These are phyloP conservation scores for Puccinia brachypodii DNA, from an alignment of 1,284 basidiomycete genomes.

Conservation along the genomic window DNA sequence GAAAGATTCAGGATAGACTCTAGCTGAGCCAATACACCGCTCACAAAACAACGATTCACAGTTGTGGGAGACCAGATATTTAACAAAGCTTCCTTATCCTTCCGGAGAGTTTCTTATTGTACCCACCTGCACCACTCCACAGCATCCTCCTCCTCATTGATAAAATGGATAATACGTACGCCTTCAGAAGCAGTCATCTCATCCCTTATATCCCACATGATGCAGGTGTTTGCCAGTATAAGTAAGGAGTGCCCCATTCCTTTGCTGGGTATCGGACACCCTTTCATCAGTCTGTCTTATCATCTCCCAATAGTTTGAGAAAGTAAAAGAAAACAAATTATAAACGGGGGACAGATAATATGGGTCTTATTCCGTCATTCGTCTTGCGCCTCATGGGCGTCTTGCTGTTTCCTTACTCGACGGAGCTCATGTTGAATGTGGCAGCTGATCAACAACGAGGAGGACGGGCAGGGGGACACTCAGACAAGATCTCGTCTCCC, in stretches of 20 bases:
- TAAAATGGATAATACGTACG: neutral
- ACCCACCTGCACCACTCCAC: too few relatives aligned
- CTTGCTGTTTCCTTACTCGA: neutral
- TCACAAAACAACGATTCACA: too few relatives aligned
- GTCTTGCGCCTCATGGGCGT: neutral
- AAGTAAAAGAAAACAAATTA: neutral
- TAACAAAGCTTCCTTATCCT: neutral
- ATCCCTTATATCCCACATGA: neutral
- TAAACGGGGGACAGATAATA: too few relatives aligned
- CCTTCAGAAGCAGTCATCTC: neutral
- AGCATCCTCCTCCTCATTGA: neutral
- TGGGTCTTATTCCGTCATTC: neutral
- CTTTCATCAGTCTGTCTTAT: neutral
- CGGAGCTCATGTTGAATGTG: neutral
- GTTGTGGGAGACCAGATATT: neutral
- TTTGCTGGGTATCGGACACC: neutral
- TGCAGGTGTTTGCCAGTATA: neutral
- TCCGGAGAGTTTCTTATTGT: neutral
- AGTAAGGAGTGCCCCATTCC: neutral
- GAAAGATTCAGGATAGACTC: too few relatives aligned
- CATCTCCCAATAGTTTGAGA: neutral
- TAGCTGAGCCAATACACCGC: too few relatives aligned
- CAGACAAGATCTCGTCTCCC: neutral
- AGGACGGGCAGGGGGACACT: neutral
- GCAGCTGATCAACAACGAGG: neutral